These are phyloP conservation scores for Corylus avellana DNA, from an alignment of 306 rosid genomes.

Conservation along the genomic window DNA sequence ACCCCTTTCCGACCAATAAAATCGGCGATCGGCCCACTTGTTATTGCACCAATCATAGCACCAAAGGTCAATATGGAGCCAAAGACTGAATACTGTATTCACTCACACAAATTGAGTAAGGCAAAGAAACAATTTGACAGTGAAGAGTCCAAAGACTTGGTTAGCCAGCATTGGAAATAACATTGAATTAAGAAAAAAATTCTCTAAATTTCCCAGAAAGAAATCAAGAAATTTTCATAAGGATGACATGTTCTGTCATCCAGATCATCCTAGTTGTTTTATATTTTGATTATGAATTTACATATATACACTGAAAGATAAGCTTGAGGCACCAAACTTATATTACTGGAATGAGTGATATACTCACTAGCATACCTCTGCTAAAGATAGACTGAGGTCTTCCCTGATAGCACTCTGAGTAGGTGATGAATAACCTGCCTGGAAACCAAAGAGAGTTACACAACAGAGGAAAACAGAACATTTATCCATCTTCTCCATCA, in stretches of 20 bases:
- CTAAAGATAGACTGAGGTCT: slow-evolving; percentile 68
- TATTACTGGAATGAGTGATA: not conserved
- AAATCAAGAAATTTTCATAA: not conserved
- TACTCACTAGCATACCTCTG: slow-evolving; percentile 50
- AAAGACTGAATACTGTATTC: slow-evolving; percentile 74
- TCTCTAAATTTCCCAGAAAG: not conserved
- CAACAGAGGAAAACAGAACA: slow-evolving; percentile 2
- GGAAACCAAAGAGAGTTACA: slow-evolving; percentile 31
- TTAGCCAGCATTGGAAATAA: not conserved
- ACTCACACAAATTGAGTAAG: not conserved
- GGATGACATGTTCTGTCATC: not conserved
- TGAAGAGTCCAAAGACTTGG: not conserved
- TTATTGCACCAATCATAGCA: slow-evolving; percentile 94
- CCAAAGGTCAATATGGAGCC: slow-evolving; percentile 95
- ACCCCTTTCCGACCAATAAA: slow-evolving; percentile 84
- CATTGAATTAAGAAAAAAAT: not conserved
- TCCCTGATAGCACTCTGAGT: slow-evolving; percentile 64
- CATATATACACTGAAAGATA: not conserved
- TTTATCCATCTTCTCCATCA: not conserved
- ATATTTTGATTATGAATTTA: not conserved
- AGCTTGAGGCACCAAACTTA: slow-evolving; percentile 1
- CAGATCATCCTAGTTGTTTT: not conserved
- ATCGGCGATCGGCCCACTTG: slow-evolving; percentile 82
- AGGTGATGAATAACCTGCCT: slow-evolving; percentile 96
- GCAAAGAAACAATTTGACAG: not conserved